A percentile compares a stretch with the other conserved stretches of the same genome.
Evolutionary conservation across 2,329 filamentous ascomycete species (phyloP).

Genomic region (Plenodomus biglobosus): DNA sequence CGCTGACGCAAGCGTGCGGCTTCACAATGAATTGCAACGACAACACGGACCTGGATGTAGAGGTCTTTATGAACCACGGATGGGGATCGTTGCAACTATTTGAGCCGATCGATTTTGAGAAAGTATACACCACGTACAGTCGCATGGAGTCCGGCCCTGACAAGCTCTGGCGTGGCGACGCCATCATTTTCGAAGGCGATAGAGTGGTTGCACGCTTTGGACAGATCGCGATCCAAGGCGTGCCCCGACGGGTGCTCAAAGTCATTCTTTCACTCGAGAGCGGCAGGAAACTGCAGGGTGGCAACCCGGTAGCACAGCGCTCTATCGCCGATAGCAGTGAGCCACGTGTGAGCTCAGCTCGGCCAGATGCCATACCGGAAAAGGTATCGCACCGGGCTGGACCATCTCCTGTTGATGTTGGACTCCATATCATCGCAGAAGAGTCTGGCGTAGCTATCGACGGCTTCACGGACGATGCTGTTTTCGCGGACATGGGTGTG

Average conservation of each 20-base stretch:
- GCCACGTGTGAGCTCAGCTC: neutral
- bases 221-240: constrained; percentile 6
- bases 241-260: constrained; percentile 8
- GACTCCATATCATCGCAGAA: constrained; percentile 26
- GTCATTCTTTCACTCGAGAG: constrained; percentile 10
- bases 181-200: constrained; percentile 12
- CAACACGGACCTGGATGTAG: constrained; percentile 5
- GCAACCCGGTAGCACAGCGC: neutral
- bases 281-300: constrained; percentile 7
- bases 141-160: constrained; percentile 5
- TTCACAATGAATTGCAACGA: constrained; percentile 26
- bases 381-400: neutral
- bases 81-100: constrained; percentile 17
- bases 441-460: constrained; percentile 29
- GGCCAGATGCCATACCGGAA: neutral
- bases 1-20: constrained; percentile 10
- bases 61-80: constrained; percentile 23
- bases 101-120: constrained; percentile 6
- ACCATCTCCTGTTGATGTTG: neutral
- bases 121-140: constrained; percentile 12
- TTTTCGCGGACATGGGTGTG: constrained; percentile 31
- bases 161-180: constrained; percentile 12
- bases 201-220: constrained; percentile 8
- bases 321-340: neutral
- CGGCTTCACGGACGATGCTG: constrained; percentile 29